Base-by-base conservation (phyloP, 495 filamentous ascomycete species). In the Cercophora samala region DNA sequence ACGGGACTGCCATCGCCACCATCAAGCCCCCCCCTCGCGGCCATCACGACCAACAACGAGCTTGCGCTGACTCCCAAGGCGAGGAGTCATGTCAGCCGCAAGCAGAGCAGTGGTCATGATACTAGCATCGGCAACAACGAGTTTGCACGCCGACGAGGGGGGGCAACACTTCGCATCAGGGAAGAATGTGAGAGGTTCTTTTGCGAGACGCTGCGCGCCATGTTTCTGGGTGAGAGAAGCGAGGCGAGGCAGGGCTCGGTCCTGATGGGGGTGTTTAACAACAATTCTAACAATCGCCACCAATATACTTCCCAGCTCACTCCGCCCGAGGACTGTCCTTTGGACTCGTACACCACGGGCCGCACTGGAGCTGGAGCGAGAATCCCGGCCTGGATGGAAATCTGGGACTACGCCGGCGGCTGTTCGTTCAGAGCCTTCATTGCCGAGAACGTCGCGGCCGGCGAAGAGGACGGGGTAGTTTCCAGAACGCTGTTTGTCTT, bases 161-260 rank as follows among this genome's bases (percentile, higher is more conserved):
- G 92, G 91, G 93, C 93, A 87, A 86, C 90, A 89, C 87, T 92
- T 81, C 88, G 87, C 82, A 96, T 97, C 85, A 91, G 89, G 92
- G 93, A 87, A 92, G 92, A 97, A 91, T 96, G 93, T 97, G 93
- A 97, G 93, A 97, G 93, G 82, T 93, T 97, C 86, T 95, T 97
- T 86, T 97, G 93, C 85, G 91, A 93, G 87, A 90, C 86, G 83
- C 87, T 97, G 89, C 89, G 84, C 79, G 80, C 88, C 81, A 91
- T 90, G 83, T 96, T 97, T 88, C 89, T 92, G 87, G 93, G 90
- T 96, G 93, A 96, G 91, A 86, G 88, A 90, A 88, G 88, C 79
- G 72, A 79, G 78, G 86, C 85, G 82, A 84, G 82, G 74, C 78
- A 78, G 89, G 89, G 84, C 90, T 92, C 85, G 78, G 78, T 78